Evolutionary conservation across 768 basidiomycete genomes (phyloP).

Genomic region (Scleroderma bovista): DNA sequence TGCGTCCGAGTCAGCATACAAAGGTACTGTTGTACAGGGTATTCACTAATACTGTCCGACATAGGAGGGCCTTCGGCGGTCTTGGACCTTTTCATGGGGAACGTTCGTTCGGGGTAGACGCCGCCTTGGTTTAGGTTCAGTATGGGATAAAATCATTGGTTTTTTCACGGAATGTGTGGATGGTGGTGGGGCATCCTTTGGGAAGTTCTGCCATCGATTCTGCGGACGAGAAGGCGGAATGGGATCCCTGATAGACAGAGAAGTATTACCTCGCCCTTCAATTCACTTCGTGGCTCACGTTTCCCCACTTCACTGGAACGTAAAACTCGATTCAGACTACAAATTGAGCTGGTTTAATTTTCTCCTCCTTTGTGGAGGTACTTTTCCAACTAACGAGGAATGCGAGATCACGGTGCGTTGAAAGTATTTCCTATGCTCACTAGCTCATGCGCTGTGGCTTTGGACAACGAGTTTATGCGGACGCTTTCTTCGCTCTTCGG

Average conservation of each 20-base stretch:
- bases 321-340: constrained; percentile 70
- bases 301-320: constrained; percentile 10
- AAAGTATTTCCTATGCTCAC: no score
- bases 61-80: no score
- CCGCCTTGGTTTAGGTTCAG: no score
- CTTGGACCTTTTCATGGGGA: no score
- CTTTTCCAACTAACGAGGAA: no score
- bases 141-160: background rate
- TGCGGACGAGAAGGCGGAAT: constrained; percentile 14
- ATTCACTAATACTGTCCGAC: no score
- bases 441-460: no score
- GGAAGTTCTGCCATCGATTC: background rate
- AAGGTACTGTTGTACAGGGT: background rate
- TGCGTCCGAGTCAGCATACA: no score
- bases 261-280: constrained; percentile 43
- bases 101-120: no score
- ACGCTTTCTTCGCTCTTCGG: no score
- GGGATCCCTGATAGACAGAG: constrained; percentile 8
- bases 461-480: no score
- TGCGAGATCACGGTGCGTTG: no score
- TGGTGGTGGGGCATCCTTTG: background rate
- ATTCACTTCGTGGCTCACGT: constrained; percentile 62
- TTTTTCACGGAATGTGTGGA: background rate
- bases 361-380: constrained; percentile 20
- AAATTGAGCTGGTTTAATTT: constrained; percentile 46